phyloP scores from a whole-genome alignment of 1,284 basidiomycete species.

The Papiliotrema terrestris region DNA sequence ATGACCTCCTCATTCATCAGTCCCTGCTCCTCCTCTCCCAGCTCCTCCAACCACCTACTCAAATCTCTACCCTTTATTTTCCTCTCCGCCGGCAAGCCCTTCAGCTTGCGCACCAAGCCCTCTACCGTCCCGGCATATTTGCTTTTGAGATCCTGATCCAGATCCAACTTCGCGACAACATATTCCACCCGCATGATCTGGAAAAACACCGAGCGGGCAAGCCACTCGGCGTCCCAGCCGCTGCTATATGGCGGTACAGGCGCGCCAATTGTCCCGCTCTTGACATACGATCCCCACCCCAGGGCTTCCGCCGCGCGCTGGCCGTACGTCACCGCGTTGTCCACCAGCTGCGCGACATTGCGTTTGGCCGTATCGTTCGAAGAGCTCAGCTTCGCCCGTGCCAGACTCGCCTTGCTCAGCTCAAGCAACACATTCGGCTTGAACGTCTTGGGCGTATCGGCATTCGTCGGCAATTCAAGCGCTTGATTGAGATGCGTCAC shows the following conservation, averaged over 20 bases:
- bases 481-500: conserved; percentile 30
- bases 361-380: conserved; percentile 36
- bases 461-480: conserved; percentile 24
- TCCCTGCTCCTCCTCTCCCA: conserved; percentile 33
- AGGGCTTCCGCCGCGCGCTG: conserved; percentile 28
- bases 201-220: conserved; percentile 26
- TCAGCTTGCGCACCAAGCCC: conserved; percentile 9
- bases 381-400: conserved; percentile 27
- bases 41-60: conserved; percentile 27
- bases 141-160: not conserved
- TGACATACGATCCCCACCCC: conserved; percentile 29
- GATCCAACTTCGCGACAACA: conserved; percentile 8
- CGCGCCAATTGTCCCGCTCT: conserved; percentile 1
- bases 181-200: conserved; percentile 30
- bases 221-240: conserved; percentile 44
- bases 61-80: conserved; percentile 19
- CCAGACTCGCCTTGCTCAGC: conserved; percentile 30
- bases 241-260: conserved; percentile 18
- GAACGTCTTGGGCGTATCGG: conserved; percentile 32
- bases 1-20: conserved; percentile 14
- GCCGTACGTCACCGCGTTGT: conserved; percentile 41
- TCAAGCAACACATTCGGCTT: conserved; percentile 30
- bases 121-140: conserved; percentile 5
- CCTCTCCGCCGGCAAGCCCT: conserved; percentile 13
- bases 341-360: conserved; percentile 36